These are phyloP conservation scores for Colletotrichum sp. DNA, from an alignment of 2,329 filamentous ascomycete genomes.

Conservation along the genomic window DNA sequence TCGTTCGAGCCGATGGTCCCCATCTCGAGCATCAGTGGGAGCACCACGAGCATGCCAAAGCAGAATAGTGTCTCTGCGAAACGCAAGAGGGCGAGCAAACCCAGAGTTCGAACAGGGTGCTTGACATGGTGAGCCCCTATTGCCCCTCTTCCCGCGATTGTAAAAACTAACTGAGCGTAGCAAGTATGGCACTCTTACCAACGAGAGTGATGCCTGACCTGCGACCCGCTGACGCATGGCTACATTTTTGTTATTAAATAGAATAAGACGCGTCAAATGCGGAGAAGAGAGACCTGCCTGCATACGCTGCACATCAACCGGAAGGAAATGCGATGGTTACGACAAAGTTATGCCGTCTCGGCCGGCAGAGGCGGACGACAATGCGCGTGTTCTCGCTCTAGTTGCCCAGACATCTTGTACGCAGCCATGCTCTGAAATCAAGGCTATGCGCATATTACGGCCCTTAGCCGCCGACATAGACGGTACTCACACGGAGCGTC, in stretches of 20 bases:
- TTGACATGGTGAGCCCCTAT: conserved; percentile 39
- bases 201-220: background rate
- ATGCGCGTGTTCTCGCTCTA: background rate
- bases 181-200: conserved; percentile 28
- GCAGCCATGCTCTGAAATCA: background rate
- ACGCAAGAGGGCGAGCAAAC: conserved; percentile 38
- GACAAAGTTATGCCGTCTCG: conserved; percentile 19
- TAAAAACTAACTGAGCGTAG: conserved; percentile 16
- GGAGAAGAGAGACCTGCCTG: conserved; percentile 38
- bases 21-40: background rate
- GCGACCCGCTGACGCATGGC: background rate
- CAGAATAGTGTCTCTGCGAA: background rate
- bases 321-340: conserved; percentile 40
- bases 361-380: background rate
- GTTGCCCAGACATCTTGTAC: background rate
- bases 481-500: conserved; percentile 35
- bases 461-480: conserved; percentile 38
- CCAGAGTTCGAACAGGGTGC: conserved; percentile 43
- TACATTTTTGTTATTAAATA: conserved; percentile 15
- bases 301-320: conserved; percentile 35
- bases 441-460: conserved; percentile 22
- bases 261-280: conserved; percentile 40
- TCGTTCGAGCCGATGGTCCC: background rate
- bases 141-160: background rate
- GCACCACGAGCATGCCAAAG: background rate